Percentiles rank a stretch among this genome's conserved stretches.
Evolutionary conservation across 257 asterid species (phyloP).

Genomic region (Nicotiana tabacum): DNA sequence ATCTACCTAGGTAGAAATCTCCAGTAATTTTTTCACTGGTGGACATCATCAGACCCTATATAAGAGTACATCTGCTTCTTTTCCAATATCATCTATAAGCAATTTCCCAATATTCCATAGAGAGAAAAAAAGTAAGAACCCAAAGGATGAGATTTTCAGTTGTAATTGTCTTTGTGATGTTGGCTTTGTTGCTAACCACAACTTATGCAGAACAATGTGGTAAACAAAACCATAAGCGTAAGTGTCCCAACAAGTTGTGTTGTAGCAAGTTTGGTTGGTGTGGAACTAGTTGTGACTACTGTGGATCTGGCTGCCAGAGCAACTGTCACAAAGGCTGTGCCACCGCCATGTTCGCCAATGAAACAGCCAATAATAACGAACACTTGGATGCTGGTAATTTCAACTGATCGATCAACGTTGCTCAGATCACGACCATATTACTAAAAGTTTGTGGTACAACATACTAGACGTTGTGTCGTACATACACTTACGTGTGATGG

Average conservation of each 20-base stretch:
- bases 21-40: background rate
- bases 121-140: background rate
- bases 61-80: background rate
- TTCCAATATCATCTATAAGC: background rate
- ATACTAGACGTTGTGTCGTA: background rate
- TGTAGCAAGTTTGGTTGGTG: slow-evolving; percentile 15
- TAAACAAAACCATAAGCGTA: background rate
- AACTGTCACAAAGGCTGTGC: background rate
- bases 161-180: background rate
- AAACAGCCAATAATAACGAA: background rate
- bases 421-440: background rate
- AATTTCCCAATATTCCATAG: background rate
- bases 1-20: background rate
- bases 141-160: slow-evolving; percentile 15
- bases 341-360: background rate
- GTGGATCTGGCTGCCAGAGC: slow-evolving; percentile 17
- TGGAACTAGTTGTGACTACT: background rate
- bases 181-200: slow-evolving; percentile 2
- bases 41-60: background rate
- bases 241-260: slow-evolving; percentile 8
- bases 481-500: background rate
- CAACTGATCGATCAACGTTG: background rate
- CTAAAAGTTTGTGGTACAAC: background rate
- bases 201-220: slow-evolving; percentile 7
- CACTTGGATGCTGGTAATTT: background rate